Evolutionary conservation across 176 grass and related monocot species (phyloP), one percentile per base, ranked within the genome.

Genomic region (Aegilops sharonensis): DNA sequence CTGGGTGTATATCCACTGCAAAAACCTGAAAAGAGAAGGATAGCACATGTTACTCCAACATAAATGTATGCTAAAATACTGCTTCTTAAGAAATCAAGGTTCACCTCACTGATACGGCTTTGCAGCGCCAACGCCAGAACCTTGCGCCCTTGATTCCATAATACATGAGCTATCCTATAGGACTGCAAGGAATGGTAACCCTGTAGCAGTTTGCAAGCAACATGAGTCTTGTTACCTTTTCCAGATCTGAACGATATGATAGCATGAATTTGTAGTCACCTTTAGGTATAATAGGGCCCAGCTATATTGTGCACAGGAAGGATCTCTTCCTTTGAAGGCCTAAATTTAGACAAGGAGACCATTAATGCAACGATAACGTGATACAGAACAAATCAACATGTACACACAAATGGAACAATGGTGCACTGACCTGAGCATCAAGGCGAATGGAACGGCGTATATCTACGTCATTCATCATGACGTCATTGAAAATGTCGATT

Each of bases 1-100:
- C 97, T 89, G 97, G 97, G 82, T 99, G 97, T 94, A 99, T 93
- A 86, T 99, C 97, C 50, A 99, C 94, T 83, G 94, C 97, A 90
- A 99, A 99, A 76, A 96, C 97, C 96, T 98, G 90, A 36, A 79
- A 85, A 30, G 4, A 87, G 78, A 67, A 66, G 66, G 24, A 90
- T 8, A 47, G 31, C 36, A 78, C 73, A 78, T 12, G 54, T 77
- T 85, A 82, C 39, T 85, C 42, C 39, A 83, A 47, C 40, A 57
- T 21, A 57, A 68, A 35, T 45, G 72, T 11, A 83, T 31, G 50
- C n/a, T 23, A 61, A 54, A 88, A 89, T 23, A 14, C 11, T 89
- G 30, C 13, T 70, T 72, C 25, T 54, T 66, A 86, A 92, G 61
- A 84, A 64, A 81, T 42, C 52, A 65, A 45, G 64, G 63, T 70